Evolutionary conservation across 2,329 filamentous ascomycete species (phyloP).

Genomic region (Nemania abortiva): DNA sequence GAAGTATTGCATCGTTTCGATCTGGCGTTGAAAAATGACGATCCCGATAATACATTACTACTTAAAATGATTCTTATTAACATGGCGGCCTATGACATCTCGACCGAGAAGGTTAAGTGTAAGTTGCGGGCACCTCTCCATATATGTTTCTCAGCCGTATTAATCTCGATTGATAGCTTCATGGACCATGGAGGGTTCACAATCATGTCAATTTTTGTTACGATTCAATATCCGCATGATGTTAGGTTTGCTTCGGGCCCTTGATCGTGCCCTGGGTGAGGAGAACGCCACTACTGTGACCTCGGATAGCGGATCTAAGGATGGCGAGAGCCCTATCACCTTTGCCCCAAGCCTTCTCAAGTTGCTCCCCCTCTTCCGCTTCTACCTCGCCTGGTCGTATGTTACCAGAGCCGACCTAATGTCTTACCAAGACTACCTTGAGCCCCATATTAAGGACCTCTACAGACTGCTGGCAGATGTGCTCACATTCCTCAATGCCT

Average conservation of each 20-base stretch:
- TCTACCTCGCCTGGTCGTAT: conserved; percentile 67
- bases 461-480: conserved; percentile 60
- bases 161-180: conserved; percentile 54
- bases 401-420: conserved; percentile 61
- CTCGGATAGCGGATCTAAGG: conserved; percentile 42
- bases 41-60: conserved; percentile 73
- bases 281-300: conserved; percentile 42
- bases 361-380: conserved; percentile 65
- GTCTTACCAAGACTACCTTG: conserved; percentile 59
- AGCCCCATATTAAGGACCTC: conserved; percentile 60
- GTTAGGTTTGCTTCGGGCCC: conserved; percentile 75
- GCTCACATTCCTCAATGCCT: conserved; percentile 63
- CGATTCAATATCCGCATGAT: conserved; percentile 84
- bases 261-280: conserved; percentile 77
- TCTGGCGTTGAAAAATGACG: conserved; percentile 76
- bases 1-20: conserved; percentile 85
- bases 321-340: conserved; percentile 45
- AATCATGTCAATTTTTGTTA: conserved; percentile 74
- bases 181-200: conserved; percentile 59
- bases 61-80: conserved; percentile 88
- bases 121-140: conserved; percentile 45
- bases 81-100: conserved; percentile 83
- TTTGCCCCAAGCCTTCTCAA: conserved; percentile 56
- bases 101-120: conserved; percentile 71
- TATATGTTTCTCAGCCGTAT: conserved; percentile 21